Evolutionary conservation across 345 rosid species (phyloP).

Genomic region (Adansonia digitata): DNA sequence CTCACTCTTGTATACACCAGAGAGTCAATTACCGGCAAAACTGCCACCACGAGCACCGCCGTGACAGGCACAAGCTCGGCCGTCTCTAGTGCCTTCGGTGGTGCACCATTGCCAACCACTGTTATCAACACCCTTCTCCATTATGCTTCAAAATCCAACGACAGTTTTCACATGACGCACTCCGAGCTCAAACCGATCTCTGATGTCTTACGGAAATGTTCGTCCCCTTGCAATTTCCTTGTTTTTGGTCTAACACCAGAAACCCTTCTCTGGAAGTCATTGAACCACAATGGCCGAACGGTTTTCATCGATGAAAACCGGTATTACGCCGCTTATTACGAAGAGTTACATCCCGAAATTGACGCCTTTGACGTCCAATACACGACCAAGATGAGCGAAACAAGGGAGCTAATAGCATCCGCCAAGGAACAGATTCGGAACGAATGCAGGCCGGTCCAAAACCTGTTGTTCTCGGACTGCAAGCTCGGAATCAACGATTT

Average conservation of each 20-base stretch:
- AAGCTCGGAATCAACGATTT: conserved; percentile 77
- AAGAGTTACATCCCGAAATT: conserved; percentile 83
- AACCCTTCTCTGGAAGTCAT: conserved; percentile 89
- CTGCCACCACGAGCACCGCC: conserved; percentile 20
- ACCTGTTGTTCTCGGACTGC: conserved; percentile 83
- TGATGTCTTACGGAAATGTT: conserved; percentile 71
- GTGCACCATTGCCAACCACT: conserved; percentile 48
- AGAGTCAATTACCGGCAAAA: conserved; percentile 39
- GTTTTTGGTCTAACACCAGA: conserved; percentile 90
- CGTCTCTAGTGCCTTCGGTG: conserved; percentile 22
- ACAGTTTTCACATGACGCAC: conserved; percentile 67
- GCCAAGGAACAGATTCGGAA: conserved; percentile 52
- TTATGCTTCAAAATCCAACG: conserved; percentile 73
- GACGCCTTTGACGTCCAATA: conserved; percentile 91
- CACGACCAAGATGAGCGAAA: conserved; percentile 71
- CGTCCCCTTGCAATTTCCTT: conserved; percentile 81
- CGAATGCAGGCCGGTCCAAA: conserved; percentile 92
- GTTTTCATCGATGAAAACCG: conserved; percentile 88
- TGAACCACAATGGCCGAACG: conserved; percentile 84
- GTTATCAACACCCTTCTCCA: conserved; percentile 74
- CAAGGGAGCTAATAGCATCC: conserved; percentile 46
- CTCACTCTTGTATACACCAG: conserved; percentile 72
- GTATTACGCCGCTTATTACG: conserved; percentile 89
- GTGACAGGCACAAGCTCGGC: conserved; percentile 16
- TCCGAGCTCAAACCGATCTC: conserved; percentile 73